Conservation (phyloP, 2,329 filamentous ascomycete species). For the Aspergillus sp. region DNA sequence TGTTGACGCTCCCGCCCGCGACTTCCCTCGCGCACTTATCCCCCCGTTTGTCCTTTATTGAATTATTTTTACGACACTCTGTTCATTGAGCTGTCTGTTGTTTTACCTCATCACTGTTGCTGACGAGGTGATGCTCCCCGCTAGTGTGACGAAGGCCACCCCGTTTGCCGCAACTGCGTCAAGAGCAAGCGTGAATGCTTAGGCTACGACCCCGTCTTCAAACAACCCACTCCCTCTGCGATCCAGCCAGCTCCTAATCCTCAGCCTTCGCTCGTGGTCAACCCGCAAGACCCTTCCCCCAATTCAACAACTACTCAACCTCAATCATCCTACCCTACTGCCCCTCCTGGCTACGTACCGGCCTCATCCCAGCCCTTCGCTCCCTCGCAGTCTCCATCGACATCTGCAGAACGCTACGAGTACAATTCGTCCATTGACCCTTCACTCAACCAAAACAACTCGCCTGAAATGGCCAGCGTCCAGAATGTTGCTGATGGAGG, state of each 20-base stretch:
- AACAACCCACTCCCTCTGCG: slow-evolving; percentile 66
- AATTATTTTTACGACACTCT: neutral
- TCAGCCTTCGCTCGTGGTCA: slow-evolving; percentile 42
- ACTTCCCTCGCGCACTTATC: slow-evolving; percentile 9
- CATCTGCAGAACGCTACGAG: slow-evolving; percentile 56
- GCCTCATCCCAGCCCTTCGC: slow-evolving; percentile 40
- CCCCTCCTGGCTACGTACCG: slow-evolving; percentile 41
- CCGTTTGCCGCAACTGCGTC: slow-evolving; percentile 73
- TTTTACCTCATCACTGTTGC: slow-evolving; percentile 2
- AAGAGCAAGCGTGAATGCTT: slow-evolving; percentile 68
- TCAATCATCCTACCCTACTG: slow-evolving; percentile 34
- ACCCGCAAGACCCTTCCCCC: slow-evolving; percentile 37
- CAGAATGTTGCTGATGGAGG: slow-evolving; percentile 32
- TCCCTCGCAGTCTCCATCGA: slow-evolving; percentile 39
- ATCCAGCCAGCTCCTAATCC: slow-evolving; percentile 61
- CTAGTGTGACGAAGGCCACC: slow-evolving; percentile 95
- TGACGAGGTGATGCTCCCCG: slow-evolving; percentile 13
- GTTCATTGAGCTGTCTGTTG: neutral
- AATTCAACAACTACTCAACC: neutral
- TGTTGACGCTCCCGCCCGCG: slow-evolving; percentile 24
- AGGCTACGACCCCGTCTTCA: slow-evolving; percentile 68
- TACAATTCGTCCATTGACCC: slow-evolving; percentile 66
- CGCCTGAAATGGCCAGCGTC: slow-evolving; percentile 33
- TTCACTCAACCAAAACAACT: slow-evolving; percentile 54
- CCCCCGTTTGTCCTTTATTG: neutral